These are phyloP conservation scores for Suhomyces choctaworum DNA, from an alignment of 1,139 yeast genomes.

Conservation along the genomic window DNA sequence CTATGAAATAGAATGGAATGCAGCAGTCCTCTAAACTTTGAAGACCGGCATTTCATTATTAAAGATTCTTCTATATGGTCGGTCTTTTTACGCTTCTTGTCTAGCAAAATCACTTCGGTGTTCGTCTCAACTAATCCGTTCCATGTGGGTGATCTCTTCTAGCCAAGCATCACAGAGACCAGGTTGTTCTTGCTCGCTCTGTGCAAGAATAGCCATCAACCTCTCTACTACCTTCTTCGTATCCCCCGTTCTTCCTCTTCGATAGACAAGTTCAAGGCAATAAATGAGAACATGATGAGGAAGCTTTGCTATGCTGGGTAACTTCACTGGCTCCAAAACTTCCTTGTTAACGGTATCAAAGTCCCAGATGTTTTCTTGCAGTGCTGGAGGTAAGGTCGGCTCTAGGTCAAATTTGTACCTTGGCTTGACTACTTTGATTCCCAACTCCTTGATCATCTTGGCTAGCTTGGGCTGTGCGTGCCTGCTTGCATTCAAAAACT, in stretches of 20 bases:
- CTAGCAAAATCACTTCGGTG: too few species aligned
- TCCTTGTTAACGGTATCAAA: not conserved
- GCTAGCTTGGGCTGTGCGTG: slow-evolving; percentile 10
- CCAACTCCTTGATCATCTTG: slow-evolving; percentile 11
- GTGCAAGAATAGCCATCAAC: slow-evolving; percentile 37
- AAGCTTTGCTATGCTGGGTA: not conserved
- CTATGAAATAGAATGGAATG: too few species aligned
- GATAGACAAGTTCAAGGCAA: slow-evolving; percentile 45
- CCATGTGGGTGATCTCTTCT: slow-evolving; percentile 40
- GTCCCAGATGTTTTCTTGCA: slow-evolving; percentile 5
- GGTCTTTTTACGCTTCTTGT: too few species aligned
- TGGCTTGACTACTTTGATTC: slow-evolving; percentile 9
- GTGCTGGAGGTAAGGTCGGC: not conserved
- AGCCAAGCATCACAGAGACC: slow-evolving; percentile 66
- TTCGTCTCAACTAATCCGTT: too few species aligned
- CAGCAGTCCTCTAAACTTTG: too few species aligned
- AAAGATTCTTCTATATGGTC: too few species aligned
- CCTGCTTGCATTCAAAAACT: slow-evolving; percentile 36
- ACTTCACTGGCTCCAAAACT: not conserved
- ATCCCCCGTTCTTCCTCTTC: slow-evolving; percentile 48
- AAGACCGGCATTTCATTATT: too few species aligned
- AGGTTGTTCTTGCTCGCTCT: slow-evolving; percentile 55
- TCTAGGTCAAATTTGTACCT: slow-evolving; percentile 9
- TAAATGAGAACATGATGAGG: slow-evolving; percentile 26
- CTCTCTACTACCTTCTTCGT: slow-evolving; percentile 46